These are phyloP conservation scores for Erodium chrysanthum DNA, from an alignment of 441 rosid genomes.

Conservation along the genomic window DNA sequence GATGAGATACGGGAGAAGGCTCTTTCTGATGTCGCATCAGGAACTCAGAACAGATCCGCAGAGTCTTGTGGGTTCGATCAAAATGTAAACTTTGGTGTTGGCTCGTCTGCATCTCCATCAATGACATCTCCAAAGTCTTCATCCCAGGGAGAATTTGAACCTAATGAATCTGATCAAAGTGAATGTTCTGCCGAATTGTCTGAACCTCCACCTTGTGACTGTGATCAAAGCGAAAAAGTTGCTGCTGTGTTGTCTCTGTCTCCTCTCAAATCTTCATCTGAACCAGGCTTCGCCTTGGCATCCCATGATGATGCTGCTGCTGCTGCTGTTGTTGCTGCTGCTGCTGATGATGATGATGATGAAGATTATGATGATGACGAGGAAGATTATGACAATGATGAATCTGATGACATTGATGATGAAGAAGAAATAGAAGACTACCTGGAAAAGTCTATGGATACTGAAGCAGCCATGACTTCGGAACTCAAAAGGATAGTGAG, in stretches of 20 bases:
- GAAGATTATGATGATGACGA: neutral
- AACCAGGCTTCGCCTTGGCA: neutral
- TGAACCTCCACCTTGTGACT: neutral
- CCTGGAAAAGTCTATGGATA: too few relatives aligned
- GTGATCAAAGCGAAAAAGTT: neutral
- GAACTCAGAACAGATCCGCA: slow-evolving; percentile 31
- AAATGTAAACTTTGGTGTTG: slow-evolving; percentile 28
- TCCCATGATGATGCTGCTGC: neutral
- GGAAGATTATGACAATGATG: neutral
- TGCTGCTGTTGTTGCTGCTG: too few relatives aligned
- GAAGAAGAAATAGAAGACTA: neutral
- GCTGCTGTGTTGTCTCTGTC: neutral
- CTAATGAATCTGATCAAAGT: too few relatives aligned
- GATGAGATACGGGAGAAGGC: slow-evolving; percentile 46
- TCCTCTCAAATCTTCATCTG: neutral
- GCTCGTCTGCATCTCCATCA: slow-evolving; percentile 20
- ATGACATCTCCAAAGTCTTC: slow-evolving; percentile 14
- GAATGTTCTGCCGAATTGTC: neutral
- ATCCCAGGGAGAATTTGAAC: neutral
- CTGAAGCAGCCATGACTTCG: too few relatives aligned
- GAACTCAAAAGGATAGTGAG: too few relatives aligned
- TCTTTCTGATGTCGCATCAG: slow-evolving; percentile 44
- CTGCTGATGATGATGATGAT: neutral
- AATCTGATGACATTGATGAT: neutral
- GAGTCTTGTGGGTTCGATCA: slow-evolving; percentile 27